Evolutionary conservation across 2,329 filamentous ascomycete genomes (phyloP), one percentile per base, ranked within the genome.

Genomic region (Tolypocladium album): DNA sequence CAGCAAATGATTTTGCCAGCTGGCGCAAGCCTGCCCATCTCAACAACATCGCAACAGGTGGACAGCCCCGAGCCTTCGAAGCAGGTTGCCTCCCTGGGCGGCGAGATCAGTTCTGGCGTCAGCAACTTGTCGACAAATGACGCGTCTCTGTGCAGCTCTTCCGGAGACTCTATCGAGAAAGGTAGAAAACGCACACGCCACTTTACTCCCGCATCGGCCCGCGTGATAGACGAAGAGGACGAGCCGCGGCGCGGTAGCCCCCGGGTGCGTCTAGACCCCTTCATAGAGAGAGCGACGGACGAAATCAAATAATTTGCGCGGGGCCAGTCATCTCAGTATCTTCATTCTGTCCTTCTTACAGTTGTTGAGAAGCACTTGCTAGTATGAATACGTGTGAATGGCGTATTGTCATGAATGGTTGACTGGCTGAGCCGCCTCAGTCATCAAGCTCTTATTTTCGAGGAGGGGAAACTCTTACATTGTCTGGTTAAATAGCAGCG

Each of bases 141-240:
- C 34, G 45, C 57, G 22, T 60, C 60, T 38, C 61, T 53, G 61
- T 60, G 47, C 64, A 60, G 27, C 60, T 65, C 55, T 34, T 61
- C 59, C 7, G 43, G 55, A 12, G 63, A 38, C 34, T 58, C 57
- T 62, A 63, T 20, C 5, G 75, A 76, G 12, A 76, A 74, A 47
- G 70, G 73, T n/a, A 64, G 65, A 45, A 84, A 82, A 65, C 75
- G 81, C 40, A 68, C 70, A 59, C 75, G 79, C 15, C 72, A 76
- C 57, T 78, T 79, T 56, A 81, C 79, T 0, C 77, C 79, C 9
- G 72, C 72, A 3, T 76, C 79, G 42, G 66, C 71, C n/a, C 78
- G 75, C 63, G 75, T 67, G 11, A 75, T 79, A 20, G 79, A 80
- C 45, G 76, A 78, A 24, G 78, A 81, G 57, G 75, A 81, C 50